These are phyloP conservation scores for Colletotrichum sp. DNA, from an alignment of 2,329 filamentous ascomycete genomes.

Conservation along the genomic window DNA sequence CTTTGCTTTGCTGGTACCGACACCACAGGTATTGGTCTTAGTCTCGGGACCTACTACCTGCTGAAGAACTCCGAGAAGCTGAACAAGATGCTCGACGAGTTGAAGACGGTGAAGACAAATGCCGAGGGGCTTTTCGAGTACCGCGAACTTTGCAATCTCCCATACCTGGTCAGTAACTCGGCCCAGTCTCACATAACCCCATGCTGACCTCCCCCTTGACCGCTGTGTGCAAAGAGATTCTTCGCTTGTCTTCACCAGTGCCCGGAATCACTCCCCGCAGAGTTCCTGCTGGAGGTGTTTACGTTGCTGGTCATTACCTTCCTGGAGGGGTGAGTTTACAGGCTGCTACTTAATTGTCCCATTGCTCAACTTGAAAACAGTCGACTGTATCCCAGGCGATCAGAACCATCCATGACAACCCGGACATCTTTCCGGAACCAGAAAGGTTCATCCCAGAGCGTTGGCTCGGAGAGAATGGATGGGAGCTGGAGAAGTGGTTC, in stretches of 20 bases:
- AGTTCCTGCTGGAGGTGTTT: not conserved
- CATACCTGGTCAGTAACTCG: not conserved
- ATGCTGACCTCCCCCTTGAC: not conserved
- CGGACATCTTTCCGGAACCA: not conserved
- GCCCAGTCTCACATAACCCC: fast-evolving
- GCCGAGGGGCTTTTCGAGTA: not conserved
- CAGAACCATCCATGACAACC: not conserved
- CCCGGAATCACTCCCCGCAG: not conserved
- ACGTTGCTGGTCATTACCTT: not conserved
- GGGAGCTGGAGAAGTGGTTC: not conserved
- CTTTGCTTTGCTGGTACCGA: not conserved
- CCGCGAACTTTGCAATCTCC: not conserved
- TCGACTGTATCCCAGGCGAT: not conserved
- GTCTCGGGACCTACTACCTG: not conserved
- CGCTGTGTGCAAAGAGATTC: not conserved
- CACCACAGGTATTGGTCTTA: not conserved
- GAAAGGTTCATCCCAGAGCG: not conserved
- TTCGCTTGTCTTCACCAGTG: not conserved
- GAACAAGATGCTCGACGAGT: not conserved
- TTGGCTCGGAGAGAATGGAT: not conserved
- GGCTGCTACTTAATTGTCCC: not conserved
- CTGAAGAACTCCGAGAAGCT: not conserved
- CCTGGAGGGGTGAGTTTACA: not conserved
- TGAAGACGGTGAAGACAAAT: not conserved
- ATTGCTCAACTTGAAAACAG: not conserved